Evolutionary conservation across 2,329 filamentous ascomycete genomes (phyloP), one percentile per base, ranked within the genome.

Genomic region (Mollisia scopiformis): DNA sequence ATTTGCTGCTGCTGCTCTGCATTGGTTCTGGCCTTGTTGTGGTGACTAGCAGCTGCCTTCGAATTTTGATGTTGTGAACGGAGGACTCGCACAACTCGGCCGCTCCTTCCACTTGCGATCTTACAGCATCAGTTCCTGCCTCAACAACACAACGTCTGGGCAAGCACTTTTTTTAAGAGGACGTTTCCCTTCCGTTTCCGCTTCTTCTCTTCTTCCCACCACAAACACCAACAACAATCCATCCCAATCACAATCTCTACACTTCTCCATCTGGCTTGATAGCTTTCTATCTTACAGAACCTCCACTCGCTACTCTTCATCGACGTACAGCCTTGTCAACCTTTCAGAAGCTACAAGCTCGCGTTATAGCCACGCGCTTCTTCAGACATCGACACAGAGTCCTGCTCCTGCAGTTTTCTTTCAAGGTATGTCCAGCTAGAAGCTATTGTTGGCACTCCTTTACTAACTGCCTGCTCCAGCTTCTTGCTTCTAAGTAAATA

Each of bases 251-350:
- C 69, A 69, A 67, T 67, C 67, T 70, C 69, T 70, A 67, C 67
- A 66, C 62, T 65, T 66, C 62, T 55, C 58, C 65, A 70, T 72
- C 70, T 73, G 70, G 72, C 72, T 72, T 64, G 72, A 72, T 73
- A 73, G 71, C 72, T 73, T 66, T 65, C 69, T 73, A 74, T 73
- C 72, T 71, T 72, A 67, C 68, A 73, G 67, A 72, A 66, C 61
- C 59, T 62, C 61, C 68, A 68, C 67, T 73, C 71, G 69, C 72
- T 73, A 69, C 66, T 63, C 58, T 61, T 58, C 58, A 62, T 66
- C 63, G 65, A 62, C 64, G 43, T 27, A 47, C 25, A 47, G 43
- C 43, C 43, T 47, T 47, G 43, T 6, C 43, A 47, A 47, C 43
- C 5, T 28, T 47, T 47, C 43, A 47, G 43, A 47, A 47, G 43